phyloP scores from a whole-genome alignment of 2,329 filamentous ascomycete species.

The Bipolaris oryzae region DNA sequence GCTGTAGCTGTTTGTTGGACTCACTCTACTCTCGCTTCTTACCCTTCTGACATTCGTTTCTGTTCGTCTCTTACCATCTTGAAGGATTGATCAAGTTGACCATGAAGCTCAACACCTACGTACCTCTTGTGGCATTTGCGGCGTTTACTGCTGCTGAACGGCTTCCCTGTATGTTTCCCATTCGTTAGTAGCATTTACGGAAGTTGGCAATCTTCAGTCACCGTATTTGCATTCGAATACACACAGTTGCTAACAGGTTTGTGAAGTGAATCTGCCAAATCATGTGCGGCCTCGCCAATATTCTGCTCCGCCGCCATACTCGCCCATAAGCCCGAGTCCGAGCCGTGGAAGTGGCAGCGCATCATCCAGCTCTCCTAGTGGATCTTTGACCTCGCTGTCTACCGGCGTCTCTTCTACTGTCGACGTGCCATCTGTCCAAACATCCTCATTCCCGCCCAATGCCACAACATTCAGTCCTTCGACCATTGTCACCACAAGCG shows the following conservation, averaged over 20 bases:
- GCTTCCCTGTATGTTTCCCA: constrained; percentile 20
- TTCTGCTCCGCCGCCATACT: constrained; percentile 24
- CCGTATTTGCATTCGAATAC: not conserved
- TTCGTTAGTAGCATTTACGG: not conserved
- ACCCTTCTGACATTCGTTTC: constrained; percentile 14
- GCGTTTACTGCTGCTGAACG: constrained; percentile 22
- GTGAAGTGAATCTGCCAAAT: constrained; percentile 21
- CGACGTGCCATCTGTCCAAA: constrained; percentile 1
- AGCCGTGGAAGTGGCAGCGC: constrained; percentile 11
- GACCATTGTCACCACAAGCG: constrained; percentile 12
- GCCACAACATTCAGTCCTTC: not conserved
- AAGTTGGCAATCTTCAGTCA: not conserved
- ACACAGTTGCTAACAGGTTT: not conserved
- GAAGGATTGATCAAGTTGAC: not conserved
- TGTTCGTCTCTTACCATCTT: not conserved
- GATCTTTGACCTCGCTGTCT: constrained; percentile 6
- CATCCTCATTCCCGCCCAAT: constrained; percentile 8
- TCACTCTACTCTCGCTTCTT: constrained; percentile 21
- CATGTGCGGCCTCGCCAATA: constrained; percentile 30
- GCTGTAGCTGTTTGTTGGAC: constrained; percentile 13
- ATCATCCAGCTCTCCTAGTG: constrained; percentile 5
- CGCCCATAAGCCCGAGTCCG: constrained; percentile 10
- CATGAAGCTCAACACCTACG: constrained; percentile 30
- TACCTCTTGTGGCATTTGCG: constrained; percentile 18
- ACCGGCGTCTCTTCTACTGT: constrained; percentile 15